Conservation (phyloP, 1,284 basidiomycete species). For the Ceratobasidium sp. region DNA sequence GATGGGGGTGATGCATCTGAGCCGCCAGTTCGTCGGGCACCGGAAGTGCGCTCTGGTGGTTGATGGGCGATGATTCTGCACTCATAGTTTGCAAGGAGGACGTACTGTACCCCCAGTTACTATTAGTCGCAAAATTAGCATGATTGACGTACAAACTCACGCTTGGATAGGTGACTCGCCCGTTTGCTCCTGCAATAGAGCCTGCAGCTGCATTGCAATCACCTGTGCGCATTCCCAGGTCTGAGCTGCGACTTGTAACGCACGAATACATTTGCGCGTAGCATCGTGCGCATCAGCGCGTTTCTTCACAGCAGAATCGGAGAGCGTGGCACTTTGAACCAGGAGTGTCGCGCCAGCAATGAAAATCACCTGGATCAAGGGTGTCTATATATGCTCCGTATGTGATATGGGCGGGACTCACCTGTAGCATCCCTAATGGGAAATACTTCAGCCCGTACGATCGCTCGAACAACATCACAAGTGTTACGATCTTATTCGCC, state of each 20-base stretch:
- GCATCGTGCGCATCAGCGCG: conserved; percentile 22
- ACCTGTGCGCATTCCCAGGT: conserved; percentile 25
- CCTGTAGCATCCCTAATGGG: conserved; percentile 30
- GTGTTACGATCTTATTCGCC: conserved; percentile 66
- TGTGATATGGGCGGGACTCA: background rate
- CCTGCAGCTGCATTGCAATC: background rate
- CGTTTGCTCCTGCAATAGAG: conserved; percentile 24
- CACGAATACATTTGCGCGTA: conserved; percentile 26
- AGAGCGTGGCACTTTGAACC: conserved; percentile 24
- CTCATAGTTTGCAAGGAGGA: background rate
- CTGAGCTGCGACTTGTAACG: conserved; percentile 14
- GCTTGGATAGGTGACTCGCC: background rate
- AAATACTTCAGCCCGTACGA: conserved; percentile 30
- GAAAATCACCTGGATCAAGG: conserved; percentile 9
- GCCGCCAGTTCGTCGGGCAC: background rate
- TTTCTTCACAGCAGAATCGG: conserved; percentile 23
- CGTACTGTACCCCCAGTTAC: too few species aligned
- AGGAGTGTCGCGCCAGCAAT: conserved; percentile 29
- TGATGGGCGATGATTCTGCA: background rate
- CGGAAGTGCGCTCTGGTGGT: background rate
- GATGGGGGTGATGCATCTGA: background rate
- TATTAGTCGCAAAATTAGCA: background rate
- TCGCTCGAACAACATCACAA: conserved; percentile 48
- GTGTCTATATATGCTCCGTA: background rate
- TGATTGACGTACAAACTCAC: background rate